Evolutionary conservation across 352 stramenopile species (phyloP).

Genomic region (Globisporangium perplexum): DNA sequence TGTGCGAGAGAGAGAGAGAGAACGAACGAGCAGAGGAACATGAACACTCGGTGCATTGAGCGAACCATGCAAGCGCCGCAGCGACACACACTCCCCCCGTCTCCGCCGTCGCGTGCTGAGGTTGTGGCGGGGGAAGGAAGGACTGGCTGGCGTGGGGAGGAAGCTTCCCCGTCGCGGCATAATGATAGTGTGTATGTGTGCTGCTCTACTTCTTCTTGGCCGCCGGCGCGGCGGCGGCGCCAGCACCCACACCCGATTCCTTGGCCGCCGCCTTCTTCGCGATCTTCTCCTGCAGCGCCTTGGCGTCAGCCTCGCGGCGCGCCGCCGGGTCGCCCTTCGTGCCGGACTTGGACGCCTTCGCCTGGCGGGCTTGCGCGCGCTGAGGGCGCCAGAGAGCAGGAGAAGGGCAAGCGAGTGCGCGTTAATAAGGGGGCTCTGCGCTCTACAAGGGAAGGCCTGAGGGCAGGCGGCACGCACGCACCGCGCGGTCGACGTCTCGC

Average conservation of each 20-base stretch:
- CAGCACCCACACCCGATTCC: slow-evolving; percentile 31
- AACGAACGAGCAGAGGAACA: background rate
- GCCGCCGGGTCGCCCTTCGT: slow-evolving; percentile 50
- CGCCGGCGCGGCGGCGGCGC: slow-evolving; percentile 10
- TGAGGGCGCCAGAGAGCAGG: slow-evolving; percentile 9
- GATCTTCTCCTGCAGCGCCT: slow-evolving; percentile 82
- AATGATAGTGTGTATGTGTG: slow-evolving; percentile 5
- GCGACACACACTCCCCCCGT: background rate
- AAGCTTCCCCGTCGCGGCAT: slow-evolving; percentile 2
- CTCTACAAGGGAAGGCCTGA: too few relatives aligned
- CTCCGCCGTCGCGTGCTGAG: background rate
- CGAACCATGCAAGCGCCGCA: background rate
- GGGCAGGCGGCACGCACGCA: slow-evolving; percentile 27
- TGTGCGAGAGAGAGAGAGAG: background rate
- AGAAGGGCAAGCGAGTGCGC: slow-evolving; percentile 1
- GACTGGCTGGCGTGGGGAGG: too few relatives aligned
- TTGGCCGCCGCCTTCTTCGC: slow-evolving; percentile 66
- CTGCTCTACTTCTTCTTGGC: slow-evolving; percentile 31
- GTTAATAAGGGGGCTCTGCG: background rate
- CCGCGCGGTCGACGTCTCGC: slow-evolving; percentile 64
- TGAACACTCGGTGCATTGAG: background rate
- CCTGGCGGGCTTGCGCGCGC: slow-evolving; percentile 67
- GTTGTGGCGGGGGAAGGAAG: background rate
- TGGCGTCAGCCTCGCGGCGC: slow-evolving; percentile 62
- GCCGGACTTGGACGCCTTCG: slow-evolving; percentile 31